phyloP scores from a whole-genome alignment of 352 stramenopile genomes.

The Thalassiosira sp. region DNA sequence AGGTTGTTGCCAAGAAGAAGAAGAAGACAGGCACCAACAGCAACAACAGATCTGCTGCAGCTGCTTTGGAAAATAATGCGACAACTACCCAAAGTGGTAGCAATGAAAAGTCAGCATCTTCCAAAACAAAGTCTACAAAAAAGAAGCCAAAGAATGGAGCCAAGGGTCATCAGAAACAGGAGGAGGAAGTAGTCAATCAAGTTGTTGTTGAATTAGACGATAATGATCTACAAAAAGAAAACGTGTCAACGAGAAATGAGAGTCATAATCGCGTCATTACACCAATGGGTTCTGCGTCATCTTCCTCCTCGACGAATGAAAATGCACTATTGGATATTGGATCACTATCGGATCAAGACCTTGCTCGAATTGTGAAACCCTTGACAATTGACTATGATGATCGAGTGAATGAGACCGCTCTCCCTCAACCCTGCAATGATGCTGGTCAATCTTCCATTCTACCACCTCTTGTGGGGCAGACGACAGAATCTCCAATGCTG shows the following conservation, averaged over 20 bases:
- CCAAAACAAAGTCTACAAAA: neutral
- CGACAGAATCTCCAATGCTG: neutral
- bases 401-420: constrained; percentile 39
- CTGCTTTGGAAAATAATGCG: neutral
- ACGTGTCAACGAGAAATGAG: constrained; percentile 1
- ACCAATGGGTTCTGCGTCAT: neutral
- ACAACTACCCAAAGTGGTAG: neutral
- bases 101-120: neutral
- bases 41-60: neutral
- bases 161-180: too few species aligned
- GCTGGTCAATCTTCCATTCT: constrained; percentile 16
- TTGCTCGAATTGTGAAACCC: constrained; percentile 31
- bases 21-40: neutral
- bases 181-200: neutral
- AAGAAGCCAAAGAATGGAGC: constrained; percentile 14
- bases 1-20: neutral
- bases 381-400: constrained; percentile 43
- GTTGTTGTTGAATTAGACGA: neutral
- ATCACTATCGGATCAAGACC: constrained; percentile 8
- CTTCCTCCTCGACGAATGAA: neutral
- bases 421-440: constrained; percentile 7
- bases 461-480: neutral
- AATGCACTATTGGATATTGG: neutral
- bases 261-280: neutral
- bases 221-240: constrained; percentile 1